phyloP scores from a whole-genome alignment of 345 rosid species.

The Pugionium cornutum region DNA sequence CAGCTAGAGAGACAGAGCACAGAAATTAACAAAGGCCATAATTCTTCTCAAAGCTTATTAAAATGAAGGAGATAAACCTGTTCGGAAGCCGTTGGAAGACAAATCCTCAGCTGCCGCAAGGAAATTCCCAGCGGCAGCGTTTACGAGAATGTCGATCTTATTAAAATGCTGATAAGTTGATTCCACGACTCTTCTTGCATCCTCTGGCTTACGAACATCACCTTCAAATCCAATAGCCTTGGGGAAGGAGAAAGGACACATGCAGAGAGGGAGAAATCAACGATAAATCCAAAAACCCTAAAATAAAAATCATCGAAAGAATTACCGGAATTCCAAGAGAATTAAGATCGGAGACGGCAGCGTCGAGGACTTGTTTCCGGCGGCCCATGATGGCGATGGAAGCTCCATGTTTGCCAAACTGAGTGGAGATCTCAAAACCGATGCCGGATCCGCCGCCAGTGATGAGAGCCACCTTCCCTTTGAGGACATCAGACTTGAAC shows the following conservation, averaged over 20 bases:
- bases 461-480: constrained; percentile 63
- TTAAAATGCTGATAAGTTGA: constrained; percentile 68
- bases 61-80: constrained; percentile 45
- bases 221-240: constrained; percentile 88
- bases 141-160: constrained; percentile 66
- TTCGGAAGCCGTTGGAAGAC: constrained; percentile 78
- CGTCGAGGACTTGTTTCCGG: constrained; percentile 59
- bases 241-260: neutral
- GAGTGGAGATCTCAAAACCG: constrained; percentile 74
- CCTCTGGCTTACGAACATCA: constrained; percentile 77
- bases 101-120: constrained; percentile 75
- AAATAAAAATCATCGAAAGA: neutral
- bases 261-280: neutral
- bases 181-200: constrained; percentile 69
- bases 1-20: neutral
- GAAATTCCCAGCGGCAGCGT: constrained; percentile 86
- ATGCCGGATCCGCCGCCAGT: constrained; percentile 94
- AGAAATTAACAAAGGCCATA: too few relatives aligned
- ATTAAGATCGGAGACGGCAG: constrained; percentile 61
- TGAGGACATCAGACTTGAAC: constrained; percentile 54
- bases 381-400: constrained; percentile 81
- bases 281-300: neutral
- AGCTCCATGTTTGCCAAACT: constrained; percentile 76
- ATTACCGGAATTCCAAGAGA: constrained; percentile 64
- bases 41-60: too few relatives aligned